Conservation (phyloP, 805 yeast species). For the Wickerhamomyces hampshirensis region DNA sequence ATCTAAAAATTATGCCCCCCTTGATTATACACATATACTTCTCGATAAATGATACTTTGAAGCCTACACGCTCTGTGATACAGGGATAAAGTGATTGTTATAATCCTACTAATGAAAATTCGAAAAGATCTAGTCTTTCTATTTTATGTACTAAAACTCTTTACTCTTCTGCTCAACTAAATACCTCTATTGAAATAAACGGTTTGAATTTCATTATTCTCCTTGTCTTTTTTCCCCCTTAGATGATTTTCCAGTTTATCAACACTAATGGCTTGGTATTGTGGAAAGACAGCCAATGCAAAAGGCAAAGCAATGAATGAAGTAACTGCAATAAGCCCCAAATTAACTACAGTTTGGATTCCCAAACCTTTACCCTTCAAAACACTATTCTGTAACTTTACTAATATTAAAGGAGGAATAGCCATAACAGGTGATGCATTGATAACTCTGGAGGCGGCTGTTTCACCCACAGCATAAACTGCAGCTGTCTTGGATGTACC, state of each 20-base stretch:
- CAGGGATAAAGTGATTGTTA: no score
- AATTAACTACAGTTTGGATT: slow-evolving; percentile 65
- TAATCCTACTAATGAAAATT: no score
- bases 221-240: slow-evolving; percentile 50
- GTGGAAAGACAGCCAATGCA: slow-evolving; percentile 95
- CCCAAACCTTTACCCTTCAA: slow-evolving; percentile 64
- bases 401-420: slow-evolving; percentile 82
- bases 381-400: slow-evolving; percentile 66
- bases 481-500: slow-evolving; percentile 88
- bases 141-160: no score
- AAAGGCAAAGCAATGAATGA: slow-evolving; percentile 88
- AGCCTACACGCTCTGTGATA: no score
- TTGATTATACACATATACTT: no score
- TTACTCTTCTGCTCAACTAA: slow-evolving; percentile 28
- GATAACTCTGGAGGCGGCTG: slow-evolving; percentile 91
- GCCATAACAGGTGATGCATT: slow-evolving; percentile 98
- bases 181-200: slow-evolving; percentile 95
- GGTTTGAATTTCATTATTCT: slow-evolving; percentile 50
- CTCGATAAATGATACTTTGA: no score
- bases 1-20: no score
- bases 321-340: slow-evolving; percentile 81
- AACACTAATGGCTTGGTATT: slow-evolving; percentile 61
- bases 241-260: slow-evolving; percentile 60
- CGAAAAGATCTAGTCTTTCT: no score
- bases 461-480: slow-evolving; percentile 88